Evolutionary conservation across 139 green algal genomes (phyloP), one percentile per base, ranked within the genome.

Genomic region (Micractinium sp.): DNA sequence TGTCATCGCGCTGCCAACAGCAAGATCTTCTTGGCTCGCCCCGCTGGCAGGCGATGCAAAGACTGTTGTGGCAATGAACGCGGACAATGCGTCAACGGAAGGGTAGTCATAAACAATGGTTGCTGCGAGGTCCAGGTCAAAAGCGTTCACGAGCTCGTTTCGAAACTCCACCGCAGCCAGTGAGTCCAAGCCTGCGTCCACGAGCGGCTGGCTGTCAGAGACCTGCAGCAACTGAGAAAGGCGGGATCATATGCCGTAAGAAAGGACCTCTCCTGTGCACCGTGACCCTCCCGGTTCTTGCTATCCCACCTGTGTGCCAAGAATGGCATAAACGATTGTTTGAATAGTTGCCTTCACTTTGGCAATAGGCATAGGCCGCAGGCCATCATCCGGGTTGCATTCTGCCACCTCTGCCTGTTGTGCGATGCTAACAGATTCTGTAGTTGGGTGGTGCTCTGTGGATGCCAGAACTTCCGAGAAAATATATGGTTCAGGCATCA

Each of bases 161-260:
- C 93, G 90, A 69, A 98, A 89, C 94, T 98, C 96, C 19, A 98
- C 92, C 0, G 94, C 94, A 0, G 91, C 92, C 61, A 99, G 90
- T 3, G 93, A 96, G 89, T 98, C 92, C 19, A 95, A 22, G 1
- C 92, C 93, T 19, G 85, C 85, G 14, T 81, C 88, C 87, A 94
- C 93, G 12, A 95, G 84, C 3, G 90, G 82, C 41, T 96, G 88
- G 18, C 22, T 38, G 35, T 41, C 60, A 16, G 27, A 85, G n/a
- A 71, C 47, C n/a, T 71, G 80, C 80, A 85, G 71, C 18, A 85
- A 71, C 67, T 33, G 33, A 12, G 3, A 29, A 5, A 73, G 20
- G 20, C 23, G 63, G 63, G 22, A 29, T n/a, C 63, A 20, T 12
- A 73, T 29, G n/a, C 22, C 63, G 16, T 25, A 7, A 29, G 3